phyloP scores from a whole-genome alignment of 148 eudicot genomes.

The Arctostaphylos glauca region DNA sequence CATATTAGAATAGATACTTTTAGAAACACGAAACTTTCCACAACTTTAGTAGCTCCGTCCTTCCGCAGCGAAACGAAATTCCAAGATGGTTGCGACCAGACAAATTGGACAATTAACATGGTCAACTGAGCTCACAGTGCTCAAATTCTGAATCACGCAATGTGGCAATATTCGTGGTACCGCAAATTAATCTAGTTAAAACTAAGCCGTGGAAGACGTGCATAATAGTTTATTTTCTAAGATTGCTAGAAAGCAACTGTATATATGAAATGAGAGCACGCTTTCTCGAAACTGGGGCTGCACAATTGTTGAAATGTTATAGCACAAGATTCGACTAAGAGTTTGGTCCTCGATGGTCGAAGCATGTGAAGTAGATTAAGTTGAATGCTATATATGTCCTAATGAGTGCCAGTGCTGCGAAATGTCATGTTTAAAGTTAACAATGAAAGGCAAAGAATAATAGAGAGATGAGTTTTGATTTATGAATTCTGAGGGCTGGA shows the following conservation, averaged over 20 bases:
- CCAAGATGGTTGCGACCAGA: not conserved
- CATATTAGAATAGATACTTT: not conserved
- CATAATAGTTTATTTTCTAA: too few relatives aligned
- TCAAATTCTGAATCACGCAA: not conserved
- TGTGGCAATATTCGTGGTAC: not conserved
- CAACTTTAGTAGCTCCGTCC: not conserved
- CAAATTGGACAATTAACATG: not conserved
- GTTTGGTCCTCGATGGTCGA: not conserved
- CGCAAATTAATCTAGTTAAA: not conserved
- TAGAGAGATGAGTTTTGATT: not conserved
- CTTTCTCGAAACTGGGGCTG: not conserved
- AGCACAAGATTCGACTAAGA: not conserved
- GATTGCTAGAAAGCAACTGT: not conserved
- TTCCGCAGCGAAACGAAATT: not conserved
- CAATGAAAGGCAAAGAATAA: not conserved
- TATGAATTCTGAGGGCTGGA: not conserved
- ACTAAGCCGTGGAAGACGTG: not conserved
- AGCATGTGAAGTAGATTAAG: conserved; percentile 6
- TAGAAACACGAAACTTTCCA: not conserved
- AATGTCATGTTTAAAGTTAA: not conserved
- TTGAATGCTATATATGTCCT: not conserved
- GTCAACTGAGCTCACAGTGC: not conserved
- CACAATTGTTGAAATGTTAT: not conserved
- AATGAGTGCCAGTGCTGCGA: not conserved
- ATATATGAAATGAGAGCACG: not conserved